Evolutionary conservation across 2,329 filamentous ascomycete genomes (phyloP).

Genomic region (Metarhizium humberi): DNA sequence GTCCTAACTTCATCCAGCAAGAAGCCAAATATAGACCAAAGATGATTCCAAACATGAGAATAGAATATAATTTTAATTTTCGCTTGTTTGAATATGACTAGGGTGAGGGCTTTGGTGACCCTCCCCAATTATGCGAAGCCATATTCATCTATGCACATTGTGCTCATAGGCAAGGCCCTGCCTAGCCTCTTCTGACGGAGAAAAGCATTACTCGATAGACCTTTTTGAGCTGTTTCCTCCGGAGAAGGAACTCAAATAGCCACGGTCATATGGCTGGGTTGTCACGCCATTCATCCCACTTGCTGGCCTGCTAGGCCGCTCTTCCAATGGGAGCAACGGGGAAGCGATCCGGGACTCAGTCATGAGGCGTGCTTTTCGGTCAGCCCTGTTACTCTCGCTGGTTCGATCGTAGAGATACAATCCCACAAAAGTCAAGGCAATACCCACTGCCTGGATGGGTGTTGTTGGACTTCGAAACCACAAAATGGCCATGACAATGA

Average conservation of each 20-base stretch:
- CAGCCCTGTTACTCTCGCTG: constrained; percentile 77
- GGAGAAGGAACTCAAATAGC: constrained; percentile 28
- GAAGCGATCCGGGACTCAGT: constrained; percentile 21
- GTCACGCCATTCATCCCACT: constrained; percentile 5
- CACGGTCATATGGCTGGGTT: constrained; percentile 36
- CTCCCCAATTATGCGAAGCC: background rate
- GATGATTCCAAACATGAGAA: background rate
- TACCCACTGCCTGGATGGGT: constrained; percentile 71
- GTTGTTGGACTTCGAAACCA: constrained; percentile 95
- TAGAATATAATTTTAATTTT: background rate
- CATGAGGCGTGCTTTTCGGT: constrained; percentile 67
- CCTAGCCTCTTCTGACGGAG: constrained; percentile 33
- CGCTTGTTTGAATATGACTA: background rate
- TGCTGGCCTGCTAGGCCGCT: constrained; percentile 19
- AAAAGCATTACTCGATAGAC: constrained; percentile 36
- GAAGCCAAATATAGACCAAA: background rate
- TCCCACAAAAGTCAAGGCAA: constrained; percentile 80
- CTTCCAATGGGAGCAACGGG: constrained; percentile 58
- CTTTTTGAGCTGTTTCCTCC: constrained; percentile 43
- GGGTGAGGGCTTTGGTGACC: background rate
- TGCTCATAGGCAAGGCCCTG: background rate
- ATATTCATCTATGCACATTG: background rate
- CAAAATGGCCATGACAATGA: constrained; percentile 87
- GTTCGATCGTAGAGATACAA: constrained; percentile 94
- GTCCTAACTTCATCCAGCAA: background rate